These are phyloP conservation scores for Kazachstania viticola DNA, from an alignment of 805 yeast species.

Conservation along the genomic window DNA sequence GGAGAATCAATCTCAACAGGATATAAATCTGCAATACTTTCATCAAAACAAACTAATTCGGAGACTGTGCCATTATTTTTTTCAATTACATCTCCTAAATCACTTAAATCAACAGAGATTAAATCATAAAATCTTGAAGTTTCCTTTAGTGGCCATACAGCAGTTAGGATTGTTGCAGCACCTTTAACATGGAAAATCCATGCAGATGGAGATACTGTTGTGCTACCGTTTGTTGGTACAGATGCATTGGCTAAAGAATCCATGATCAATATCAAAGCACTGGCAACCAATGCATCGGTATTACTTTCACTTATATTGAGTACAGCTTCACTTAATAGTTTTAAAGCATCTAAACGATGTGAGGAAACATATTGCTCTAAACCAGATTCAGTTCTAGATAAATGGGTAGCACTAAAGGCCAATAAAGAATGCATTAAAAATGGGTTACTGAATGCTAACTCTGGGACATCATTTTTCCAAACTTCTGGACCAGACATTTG, in stretches of 20 bases:
- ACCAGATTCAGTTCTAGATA: slow-evolving; percentile 65
- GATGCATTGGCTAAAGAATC: slow-evolving; percentile 92
- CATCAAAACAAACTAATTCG: slow-evolving; percentile 72
- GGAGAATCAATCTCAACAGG: slow-evolving; percentile 81
- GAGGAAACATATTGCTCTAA: slow-evolving; percentile 70
- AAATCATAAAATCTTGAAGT: slow-evolving; percentile 54
- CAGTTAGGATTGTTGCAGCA: slow-evolving; percentile 88
- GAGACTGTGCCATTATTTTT: slow-evolving; percentile 34
- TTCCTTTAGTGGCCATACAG: slow-evolving; percentile 84
- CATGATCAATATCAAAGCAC: slow-evolving; percentile 80
- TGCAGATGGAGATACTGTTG: slow-evolving; percentile 74
- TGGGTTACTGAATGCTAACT: slow-evolving; percentile 77
- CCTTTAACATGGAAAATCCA: slow-evolving; percentile 97
- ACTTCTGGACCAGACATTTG: slow-evolving; percentile 73
- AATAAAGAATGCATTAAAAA: slow-evolving; percentile 85
- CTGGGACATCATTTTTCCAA: slow-evolving; percentile 83
- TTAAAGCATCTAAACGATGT: slow-evolving; percentile 79
- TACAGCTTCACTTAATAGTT: slow-evolving; percentile 75
- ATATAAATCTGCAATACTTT: slow-evolving; percentile 71
- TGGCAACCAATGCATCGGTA: slow-evolving; percentile 87
- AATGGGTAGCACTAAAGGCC: slow-evolving; percentile 87
- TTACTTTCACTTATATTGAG: slow-evolving; percentile 71
- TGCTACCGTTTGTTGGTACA: slow-evolving; percentile 22
- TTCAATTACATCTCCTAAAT: slow-evolving; percentile 53
- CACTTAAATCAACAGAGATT: slow-evolving; percentile 82